Conservation (phyloP, 371 early-diverging fungal genomes). For the Mortierella sp. region DNA sequence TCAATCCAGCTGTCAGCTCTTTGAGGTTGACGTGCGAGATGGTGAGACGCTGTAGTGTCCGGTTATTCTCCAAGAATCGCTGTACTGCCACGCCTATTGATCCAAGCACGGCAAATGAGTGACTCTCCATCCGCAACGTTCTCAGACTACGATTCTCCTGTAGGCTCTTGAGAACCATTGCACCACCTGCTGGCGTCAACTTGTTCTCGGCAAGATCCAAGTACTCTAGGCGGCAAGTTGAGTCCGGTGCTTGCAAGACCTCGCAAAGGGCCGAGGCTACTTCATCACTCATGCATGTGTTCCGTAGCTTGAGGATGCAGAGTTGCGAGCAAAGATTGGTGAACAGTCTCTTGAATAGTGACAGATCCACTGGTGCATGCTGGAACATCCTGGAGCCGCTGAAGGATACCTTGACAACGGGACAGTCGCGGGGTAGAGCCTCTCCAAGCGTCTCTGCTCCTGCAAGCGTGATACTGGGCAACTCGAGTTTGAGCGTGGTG, state of each 20-base stretch:
- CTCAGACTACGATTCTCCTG: slow-evolving; percentile 9
- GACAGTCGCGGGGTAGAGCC: slow-evolving; percentile 15
- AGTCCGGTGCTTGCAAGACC: slow-evolving; percentile 10
- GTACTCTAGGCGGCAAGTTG: slow-evolving; percentile 16
- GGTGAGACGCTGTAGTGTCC: slow-evolving; percentile 24
- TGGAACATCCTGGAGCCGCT: slow-evolving; percentile 21
- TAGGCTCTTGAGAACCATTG: slow-evolving; percentile 20
- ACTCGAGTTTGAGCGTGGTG: slow-evolving; percentile 19
- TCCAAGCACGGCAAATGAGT: slow-evolving; percentile 26
- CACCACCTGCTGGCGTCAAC: slow-evolving; percentile 25
- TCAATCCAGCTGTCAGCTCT: slow-evolving; percentile 29
- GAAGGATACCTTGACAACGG: slow-evolving; percentile 26
- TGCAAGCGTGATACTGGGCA: slow-evolving; percentile 21
- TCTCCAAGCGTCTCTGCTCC: slow-evolving; percentile 21
- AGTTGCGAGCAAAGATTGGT: slow-evolving; percentile 15
- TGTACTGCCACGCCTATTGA: slow-evolving; percentile 31
- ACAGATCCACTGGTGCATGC: neutral
- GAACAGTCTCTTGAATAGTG: slow-evolving; percentile 7
- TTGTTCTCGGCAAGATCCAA: slow-evolving; percentile 36
- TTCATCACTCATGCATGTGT: slow-evolving; percentile 26
- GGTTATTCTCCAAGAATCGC: slow-evolving; percentile 28
- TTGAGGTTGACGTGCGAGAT: slow-evolving; percentile 38
- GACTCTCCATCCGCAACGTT: slow-evolving; percentile 30
- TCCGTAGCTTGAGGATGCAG: slow-evolving; percentile 13
- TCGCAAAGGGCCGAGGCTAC: slow-evolving; percentile 17